Evolutionary conservation across 148 eudicot genomes (phyloP).

Genomic region (Rhododendron henanense): DNA sequence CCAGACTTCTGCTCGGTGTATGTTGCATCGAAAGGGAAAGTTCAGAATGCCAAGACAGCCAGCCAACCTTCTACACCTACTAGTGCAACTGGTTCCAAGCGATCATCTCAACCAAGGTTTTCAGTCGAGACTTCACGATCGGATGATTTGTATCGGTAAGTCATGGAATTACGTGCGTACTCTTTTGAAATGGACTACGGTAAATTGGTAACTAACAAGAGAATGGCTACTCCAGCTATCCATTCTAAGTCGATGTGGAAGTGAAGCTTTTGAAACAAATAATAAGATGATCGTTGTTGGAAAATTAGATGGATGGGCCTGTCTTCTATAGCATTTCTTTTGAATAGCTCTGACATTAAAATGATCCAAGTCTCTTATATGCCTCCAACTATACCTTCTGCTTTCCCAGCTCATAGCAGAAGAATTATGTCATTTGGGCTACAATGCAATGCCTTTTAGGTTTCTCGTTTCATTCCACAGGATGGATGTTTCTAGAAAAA

Average conservation of each 20-base stretch:
- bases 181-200: constrained; percentile 1
- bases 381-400: not conserved
- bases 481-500: not conserved
- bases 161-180: not conserved
- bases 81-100: constrained; percentile 8
- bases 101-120: constrained; percentile 9
- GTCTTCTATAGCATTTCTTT: not conserved
- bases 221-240: not conserved
- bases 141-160: constrained; percentile 12
- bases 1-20: constrained; percentile 59
- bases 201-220: not conserved
- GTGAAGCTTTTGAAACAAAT: not conserved
- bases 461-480: not conserved
- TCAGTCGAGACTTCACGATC: constrained; percentile 4
- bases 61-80: constrained; percentile 19
- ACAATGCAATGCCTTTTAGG: not conserved
- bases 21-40: constrained; percentile 48
- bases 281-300: not conserved
- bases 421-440: not conserved
- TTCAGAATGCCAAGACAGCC: constrained; percentile 32
- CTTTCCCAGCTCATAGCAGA: not conserved
- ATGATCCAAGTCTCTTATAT: not conserved
- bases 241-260: not conserved
- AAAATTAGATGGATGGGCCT: not conserved
- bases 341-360: not conserved